Evolutionary conservation across 2,329 filamentous ascomycete genomes (phyloP), one percentile per base, ranked within the genome.

Genomic region (Ophiocordyceps australis): DNA sequence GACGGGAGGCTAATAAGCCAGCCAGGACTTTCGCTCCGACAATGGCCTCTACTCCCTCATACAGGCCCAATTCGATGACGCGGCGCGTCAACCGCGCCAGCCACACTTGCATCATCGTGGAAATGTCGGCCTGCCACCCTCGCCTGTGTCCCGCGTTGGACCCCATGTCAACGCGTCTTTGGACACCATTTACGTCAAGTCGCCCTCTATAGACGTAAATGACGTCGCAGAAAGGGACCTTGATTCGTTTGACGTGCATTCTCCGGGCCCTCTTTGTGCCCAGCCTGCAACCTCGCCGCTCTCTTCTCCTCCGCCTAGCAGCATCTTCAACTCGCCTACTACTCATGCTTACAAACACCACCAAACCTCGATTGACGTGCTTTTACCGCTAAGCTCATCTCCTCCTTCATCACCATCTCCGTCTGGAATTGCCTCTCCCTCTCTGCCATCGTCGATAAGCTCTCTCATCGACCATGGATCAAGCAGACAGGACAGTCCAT

Each of bases 11-110:
- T 12, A 27, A 36, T 44, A 27, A 39, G 32, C 24, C 13, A 3
- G 14, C 4, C 34, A 76, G 72, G 74, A 79, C 36, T 79, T 79
- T 34, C 72, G 74, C 21, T 78, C 73, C 2, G 65, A 77, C 40
- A 70, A 79, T 44, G 74, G 74, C 2, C 59, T 80, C 1, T 80
- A 80, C 46, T 74, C 74, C 9, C 52, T 79, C 24, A 77, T 80
- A 10, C 74, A 78, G 45, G 61, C 68, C 11, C 68, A 74, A 35
- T 73, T 72, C 37, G 65, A 75, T 33, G 57, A 61, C 20, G 59
- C 59, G 25, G 50, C 55, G 35, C 52, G 41, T 37, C 44, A 51
- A 26, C 35, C 35, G 32, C 43, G 35, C 34, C 40, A 34, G 17
- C n/a, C n/a, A n/a, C n/a, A n/a, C n/a, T n/a, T n/a, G n/a, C n/a